Percentiles rank a stretch among this genome's conserved stretches.
phyloP scores from a whole-genome alignment of 1,284 basidiomycete genomes.

The Taiwanofungus camphoratus region DNA sequence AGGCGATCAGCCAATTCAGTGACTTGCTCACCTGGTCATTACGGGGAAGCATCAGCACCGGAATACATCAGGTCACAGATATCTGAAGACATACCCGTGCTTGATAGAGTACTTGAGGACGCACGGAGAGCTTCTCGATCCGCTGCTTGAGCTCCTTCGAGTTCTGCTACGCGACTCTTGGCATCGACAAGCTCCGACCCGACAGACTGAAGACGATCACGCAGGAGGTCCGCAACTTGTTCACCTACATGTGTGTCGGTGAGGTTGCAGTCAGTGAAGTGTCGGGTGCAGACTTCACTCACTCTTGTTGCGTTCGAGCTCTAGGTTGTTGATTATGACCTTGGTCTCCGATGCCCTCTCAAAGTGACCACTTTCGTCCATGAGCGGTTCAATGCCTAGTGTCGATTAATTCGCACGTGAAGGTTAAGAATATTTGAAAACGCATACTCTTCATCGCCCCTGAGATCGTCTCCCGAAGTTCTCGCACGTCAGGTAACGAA shows the following conservation, averaged over 20 bases:
- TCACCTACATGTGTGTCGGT: slow-evolving; percentile 20
- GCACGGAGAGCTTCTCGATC: slow-evolving; percentile 22
- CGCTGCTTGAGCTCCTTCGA: slow-evolving; percentile 22
- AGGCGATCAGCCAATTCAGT: slow-evolving; percentile 12
- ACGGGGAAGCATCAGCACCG: not conserved
- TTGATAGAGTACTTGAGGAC: slow-evolving; percentile 16
- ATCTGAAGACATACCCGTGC: slow-evolving; percentile 17
- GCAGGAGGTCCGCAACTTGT: slow-evolving; percentile 32
- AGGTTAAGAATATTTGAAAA: not conserved
- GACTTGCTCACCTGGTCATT: slow-evolving; percentile 16
- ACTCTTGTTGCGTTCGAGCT: slow-evolving; percentile 27
- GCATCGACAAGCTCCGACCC: slow-evolving; percentile 30
- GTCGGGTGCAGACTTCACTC: slow-evolving; percentile 1
- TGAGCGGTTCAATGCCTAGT: slow-evolving; percentile 26
- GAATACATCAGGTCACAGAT: not conserved
- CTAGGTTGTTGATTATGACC: slow-evolving; percentile 22
- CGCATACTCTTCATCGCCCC: slow-evolving; percentile 20
- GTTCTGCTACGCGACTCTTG: slow-evolving; percentile 23
- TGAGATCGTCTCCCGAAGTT: slow-evolving; percentile 22
- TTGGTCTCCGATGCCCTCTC: slow-evolving; percentile 19
- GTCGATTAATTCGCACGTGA: not conserved
- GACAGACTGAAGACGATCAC: slow-evolving; percentile 29
- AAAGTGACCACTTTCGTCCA: slow-evolving; percentile 23
- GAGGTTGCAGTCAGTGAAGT: not conserved
- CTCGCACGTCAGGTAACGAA: slow-evolving; percentile 23